A percentile compares a stretch with the other conserved stretches of the same genome.
phyloP scores from a whole-genome alignment of 345 rosid species.

The Rhizophora mangle region DNA sequence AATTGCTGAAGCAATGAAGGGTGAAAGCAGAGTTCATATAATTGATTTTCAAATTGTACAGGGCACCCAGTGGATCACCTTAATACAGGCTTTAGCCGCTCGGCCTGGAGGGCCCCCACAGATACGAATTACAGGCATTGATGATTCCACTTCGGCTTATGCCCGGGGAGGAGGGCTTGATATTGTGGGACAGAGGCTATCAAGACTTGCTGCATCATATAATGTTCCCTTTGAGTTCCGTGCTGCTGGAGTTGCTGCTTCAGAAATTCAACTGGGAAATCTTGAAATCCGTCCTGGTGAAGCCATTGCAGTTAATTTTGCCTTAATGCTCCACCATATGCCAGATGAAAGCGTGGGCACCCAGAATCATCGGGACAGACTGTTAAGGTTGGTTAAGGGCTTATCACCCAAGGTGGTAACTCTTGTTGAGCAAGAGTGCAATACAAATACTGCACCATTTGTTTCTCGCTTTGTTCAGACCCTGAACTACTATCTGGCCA shows the following conservation, averaged over 20 bases:
- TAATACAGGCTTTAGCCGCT: constrained; percentile 84
- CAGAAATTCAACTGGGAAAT: constrained; percentile 60
- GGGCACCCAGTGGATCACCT: constrained; percentile 89
- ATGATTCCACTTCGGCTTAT: constrained; percentile 73
- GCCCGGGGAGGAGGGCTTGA: constrained; percentile 88
- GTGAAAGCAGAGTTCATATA: constrained; percentile 65
- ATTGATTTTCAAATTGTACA: constrained; percentile 85
- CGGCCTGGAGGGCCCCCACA: constrained; percentile 85
- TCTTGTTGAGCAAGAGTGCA: constrained; percentile 85
- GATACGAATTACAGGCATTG: constrained; percentile 79
- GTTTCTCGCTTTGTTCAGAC: constrained; percentile 67
- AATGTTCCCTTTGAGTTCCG: constrained; percentile 82
- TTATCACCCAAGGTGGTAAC: constrained; percentile 82
- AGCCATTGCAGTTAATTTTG: constrained; percentile 80
- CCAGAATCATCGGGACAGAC: constrained; percentile 80
- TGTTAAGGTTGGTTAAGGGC: constrained; percentile 69
- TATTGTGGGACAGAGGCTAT: constrained; percentile 69
- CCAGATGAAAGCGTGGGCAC: constrained; percentile 88
- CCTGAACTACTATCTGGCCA: constrained; percentile 60
- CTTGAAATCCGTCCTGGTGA: constrained; percentile 66
- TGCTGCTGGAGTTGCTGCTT: constrained; percentile 51
- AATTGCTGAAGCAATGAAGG: constrained; percentile 87
- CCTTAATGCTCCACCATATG: constrained; percentile 81
- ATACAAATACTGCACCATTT: constrained; percentile 83
- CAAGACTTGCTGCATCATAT: constrained; percentile 59